These are phyloP conservation scores for Gnetum montanum DNA, from an alignment of 75 land plant species.

Conservation along the genomic window DNA sequence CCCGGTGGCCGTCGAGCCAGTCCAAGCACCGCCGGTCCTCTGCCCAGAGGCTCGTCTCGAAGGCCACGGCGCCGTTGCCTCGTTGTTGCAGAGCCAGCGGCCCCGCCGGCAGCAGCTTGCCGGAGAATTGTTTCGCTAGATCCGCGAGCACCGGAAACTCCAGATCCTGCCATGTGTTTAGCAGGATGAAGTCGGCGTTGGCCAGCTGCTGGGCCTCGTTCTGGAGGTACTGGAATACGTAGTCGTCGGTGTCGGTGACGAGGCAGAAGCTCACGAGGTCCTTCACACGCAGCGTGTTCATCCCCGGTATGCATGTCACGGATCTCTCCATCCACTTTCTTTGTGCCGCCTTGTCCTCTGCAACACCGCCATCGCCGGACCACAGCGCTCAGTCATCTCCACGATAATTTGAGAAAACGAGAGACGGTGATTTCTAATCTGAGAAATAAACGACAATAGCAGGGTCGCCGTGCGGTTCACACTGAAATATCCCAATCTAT, in stretches of 20 bases:
- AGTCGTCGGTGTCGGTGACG: constrained; percentile 4
- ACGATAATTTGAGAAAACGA: no score
- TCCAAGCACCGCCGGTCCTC: constrained; percentile 12
- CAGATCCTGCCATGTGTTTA: constrained; percentile 8
- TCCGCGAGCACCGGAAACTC: constrained; percentile 1
- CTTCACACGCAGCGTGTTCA: constrained; percentile 1
- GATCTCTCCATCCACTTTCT: constrained; percentile 1
- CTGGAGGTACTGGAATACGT: constrained; percentile 2
- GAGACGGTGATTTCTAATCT: no score
- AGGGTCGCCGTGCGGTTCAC: no score
- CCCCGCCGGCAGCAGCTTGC: neutral
- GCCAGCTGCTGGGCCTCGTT: neutral
- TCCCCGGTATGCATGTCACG: constrained; percentile 13
- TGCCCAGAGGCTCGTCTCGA: constrained; percentile 2
- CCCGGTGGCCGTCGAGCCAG: constrained; percentile 10
- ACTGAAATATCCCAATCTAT: no score
- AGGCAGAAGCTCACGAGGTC: constrained; percentile 14
- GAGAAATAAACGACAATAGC: no score
- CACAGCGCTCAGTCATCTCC: no score
- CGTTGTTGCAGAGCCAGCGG: neutral
- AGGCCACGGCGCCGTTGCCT: neutral
- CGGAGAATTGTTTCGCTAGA: neutral
- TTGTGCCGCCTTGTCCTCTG: no score
- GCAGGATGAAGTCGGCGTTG: constrained; percentile 1
- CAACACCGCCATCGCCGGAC: no score